Percentiles rank a stretch among this genome's conserved stretches.
phyloP scores from a whole-genome alignment of 164 flowering plant genomes.

The Tetracentron sinense region DNA sequence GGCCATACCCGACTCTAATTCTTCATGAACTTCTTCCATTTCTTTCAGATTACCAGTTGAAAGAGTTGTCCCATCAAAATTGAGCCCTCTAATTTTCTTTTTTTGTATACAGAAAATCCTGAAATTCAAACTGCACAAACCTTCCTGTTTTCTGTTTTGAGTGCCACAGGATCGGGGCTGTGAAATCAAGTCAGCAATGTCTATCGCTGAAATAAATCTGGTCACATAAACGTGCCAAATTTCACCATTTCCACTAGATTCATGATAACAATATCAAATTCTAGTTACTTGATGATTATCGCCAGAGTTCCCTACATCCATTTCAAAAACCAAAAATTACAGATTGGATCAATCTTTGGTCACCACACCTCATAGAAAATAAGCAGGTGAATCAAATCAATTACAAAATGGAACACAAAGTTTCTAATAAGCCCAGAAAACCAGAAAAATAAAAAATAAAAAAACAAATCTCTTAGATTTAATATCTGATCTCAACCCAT shows the following conservation, averaged over 20 bases:
- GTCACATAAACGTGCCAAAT: neutral
- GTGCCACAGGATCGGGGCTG: neutral
- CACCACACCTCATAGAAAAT: neutral
- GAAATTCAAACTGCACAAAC: neutral
- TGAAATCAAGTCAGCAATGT: neutral
- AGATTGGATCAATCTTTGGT: neutral
- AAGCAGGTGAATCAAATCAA: neutral
- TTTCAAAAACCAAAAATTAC: neutral
- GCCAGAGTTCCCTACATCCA: no score
- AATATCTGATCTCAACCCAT: neutral
- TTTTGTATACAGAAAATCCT: neutral
- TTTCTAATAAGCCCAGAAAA: neutral
- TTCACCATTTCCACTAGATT: neutral
- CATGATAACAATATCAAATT: neutral
- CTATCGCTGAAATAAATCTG: neutral
- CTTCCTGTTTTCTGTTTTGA: neutral
- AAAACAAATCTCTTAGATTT: no score
- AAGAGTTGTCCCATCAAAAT: constrained; percentile 14
- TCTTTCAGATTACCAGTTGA: constrained; percentile 12
- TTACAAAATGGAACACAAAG: neutral
- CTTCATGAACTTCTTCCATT: constrained; percentile 17
- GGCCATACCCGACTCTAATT: constrained; percentile 3
- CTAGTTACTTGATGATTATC: neutral
- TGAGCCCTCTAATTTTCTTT: neutral
- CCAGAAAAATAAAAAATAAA: neutral